Evolutionary conservation across 2,329 filamentous ascomycete species (phyloP), one percentile per base, ranked within the genome.

Genomic region (Fusarium sp.): DNA sequence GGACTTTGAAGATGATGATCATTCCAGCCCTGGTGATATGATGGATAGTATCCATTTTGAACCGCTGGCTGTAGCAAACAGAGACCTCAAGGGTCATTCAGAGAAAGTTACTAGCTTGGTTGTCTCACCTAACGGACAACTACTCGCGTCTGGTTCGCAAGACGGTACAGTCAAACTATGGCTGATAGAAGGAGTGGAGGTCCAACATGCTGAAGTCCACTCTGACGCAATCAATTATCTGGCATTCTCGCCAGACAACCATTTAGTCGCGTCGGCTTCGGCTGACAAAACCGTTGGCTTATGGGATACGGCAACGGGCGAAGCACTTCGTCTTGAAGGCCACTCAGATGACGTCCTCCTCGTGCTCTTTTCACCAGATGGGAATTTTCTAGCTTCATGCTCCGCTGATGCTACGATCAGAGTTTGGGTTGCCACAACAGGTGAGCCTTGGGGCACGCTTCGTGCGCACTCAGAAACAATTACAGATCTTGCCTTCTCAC

Each of bases 31-130:
- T 24, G 45, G 45, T 51, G 34, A 39, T 5, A 51, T 51, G 48
- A 51, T 51, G 48, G 34, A 51, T 38, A 51, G 48, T 51, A 20
- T 51, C 24, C 48, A 51, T 11, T 20, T 38, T 7, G 48, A 39
- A 9, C n/a, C 48, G 10, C 5, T 39, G 17, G 7, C n/a, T 11
- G 18, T n/a, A 10, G 34, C 15, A 22, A 39, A 13, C 3, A 50
- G 17, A 20, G 24, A 51, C 6, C 34, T 51, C 10, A 51, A 51
- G 20, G 48, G 48, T 5, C 48, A 51, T 15, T 51, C 48, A 3
- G 7, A 26, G 3, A 51, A 14, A 6, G 22, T 51, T 3, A 51
- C 48, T 28, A 14, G 20, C 13, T 26, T 51, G 6, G 9, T 18
- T 13, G 22, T 39, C 17, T 51, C 48, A 15, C 33, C 34, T 6